phyloP scores from a whole-genome alignment of 441 rosid species.

The Euphorbia schlechtendalii region DNA sequence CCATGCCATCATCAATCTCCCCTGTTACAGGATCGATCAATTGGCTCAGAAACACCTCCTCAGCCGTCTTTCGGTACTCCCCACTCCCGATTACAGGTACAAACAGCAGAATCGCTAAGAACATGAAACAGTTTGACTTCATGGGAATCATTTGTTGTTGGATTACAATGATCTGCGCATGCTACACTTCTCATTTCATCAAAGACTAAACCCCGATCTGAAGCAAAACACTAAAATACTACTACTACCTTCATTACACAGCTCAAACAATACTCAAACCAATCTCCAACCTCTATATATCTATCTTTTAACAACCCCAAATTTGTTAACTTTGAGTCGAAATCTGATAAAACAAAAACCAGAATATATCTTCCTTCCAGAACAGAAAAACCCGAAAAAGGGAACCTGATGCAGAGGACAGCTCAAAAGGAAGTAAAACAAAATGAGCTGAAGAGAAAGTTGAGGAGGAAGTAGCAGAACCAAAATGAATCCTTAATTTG shows the following conservation, averaged over 20 bases:
- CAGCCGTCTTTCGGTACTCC: slow-evolving; percentile 27
- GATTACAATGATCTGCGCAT: slow-evolving; percentile 30
- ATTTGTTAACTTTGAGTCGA: slow-evolving; percentile 24
- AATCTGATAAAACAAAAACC: slow-evolving; percentile 28
- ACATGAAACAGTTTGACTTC: slow-evolving; percentile 27
- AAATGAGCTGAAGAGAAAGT: slow-evolving; percentile 7
- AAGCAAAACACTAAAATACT: slow-evolving; percentile 24
- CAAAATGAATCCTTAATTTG: slow-evolving; percentile 17
- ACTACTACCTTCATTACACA: slow-evolving; percentile 17
- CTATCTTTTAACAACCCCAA: slow-evolving; percentile 18
- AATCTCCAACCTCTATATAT: slow-evolving; percentile 11
- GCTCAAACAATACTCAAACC: slow-evolving; percentile 6
- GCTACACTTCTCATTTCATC: slow-evolving; percentile 50
- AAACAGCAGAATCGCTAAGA: slow-evolving; percentile 51
- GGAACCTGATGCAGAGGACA: slow-evolving; percentile 17
- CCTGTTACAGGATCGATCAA: slow-evolving; percentile 44
- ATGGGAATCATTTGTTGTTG: slow-evolving; percentile 41
- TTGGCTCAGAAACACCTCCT: slow-evolving; percentile 35
- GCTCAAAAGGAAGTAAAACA: slow-evolving; percentile 16
- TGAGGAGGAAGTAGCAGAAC: neutral
- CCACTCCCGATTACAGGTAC: slow-evolving; percentile 36
- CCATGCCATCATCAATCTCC: slow-evolving; percentile 45
- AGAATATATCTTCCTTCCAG: slow-evolving; percentile 22
- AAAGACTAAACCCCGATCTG: slow-evolving; percentile 26
- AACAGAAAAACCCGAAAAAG: slow-evolving; percentile 9